Percentiles rank a stretch among this genome's conserved stretches.
Evolutionary conservation across 345 rosid genomes (phyloP).

Genomic region (Firmiana major): DNA sequence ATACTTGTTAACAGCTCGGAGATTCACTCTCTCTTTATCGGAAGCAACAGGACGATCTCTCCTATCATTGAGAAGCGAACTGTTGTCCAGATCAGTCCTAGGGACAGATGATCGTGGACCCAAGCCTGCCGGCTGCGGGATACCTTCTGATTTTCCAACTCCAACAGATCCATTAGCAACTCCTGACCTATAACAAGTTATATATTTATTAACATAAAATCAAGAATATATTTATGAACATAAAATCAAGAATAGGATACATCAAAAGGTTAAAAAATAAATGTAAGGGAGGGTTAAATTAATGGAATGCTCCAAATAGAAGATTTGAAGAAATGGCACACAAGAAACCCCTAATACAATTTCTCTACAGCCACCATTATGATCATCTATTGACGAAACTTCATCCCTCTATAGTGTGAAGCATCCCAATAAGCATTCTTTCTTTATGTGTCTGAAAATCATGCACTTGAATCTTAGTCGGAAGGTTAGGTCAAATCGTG

Average conservation of each 20-base stretch:
- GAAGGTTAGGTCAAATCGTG: conserved; percentile 3
- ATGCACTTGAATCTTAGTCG: background rate
- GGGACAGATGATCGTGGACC: conserved; percentile 55
- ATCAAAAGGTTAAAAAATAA: conserved; percentile 16
- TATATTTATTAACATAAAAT: conserved; percentile 11
- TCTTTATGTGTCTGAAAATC: background rate
- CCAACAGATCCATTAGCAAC: conserved; percentile 58
- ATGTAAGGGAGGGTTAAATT: background rate
- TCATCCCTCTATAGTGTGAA: background rate
- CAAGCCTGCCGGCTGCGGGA: conserved; percentile 56
- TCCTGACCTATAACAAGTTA: conserved; percentile 59
- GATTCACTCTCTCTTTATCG: conserved; percentile 76
- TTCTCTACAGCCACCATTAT: conserved; percentile 5
- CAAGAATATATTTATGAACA: conserved; percentile 16
- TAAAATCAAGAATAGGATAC: conserved; percentile 14
- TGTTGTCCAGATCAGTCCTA: conserved; percentile 60
- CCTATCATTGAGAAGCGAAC: conserved; percentile 57
- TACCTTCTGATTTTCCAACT: conserved; percentile 66
- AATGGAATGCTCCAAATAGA: background rate
- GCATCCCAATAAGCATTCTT: background rate
- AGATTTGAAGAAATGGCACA: conserved; percentile 1
- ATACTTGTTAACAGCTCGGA: conserved; percentile 77
- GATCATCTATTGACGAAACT: background rate
- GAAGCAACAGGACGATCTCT: conserved; percentile 68
- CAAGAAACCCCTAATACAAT: conserved; percentile 19